Percentiles rank a stretch among this genome's conserved stretches.
Evolutionary conservation across 2,329 filamentous ascomycete species (phyloP).

Genomic region (Parastagonospora avenae): DNA sequence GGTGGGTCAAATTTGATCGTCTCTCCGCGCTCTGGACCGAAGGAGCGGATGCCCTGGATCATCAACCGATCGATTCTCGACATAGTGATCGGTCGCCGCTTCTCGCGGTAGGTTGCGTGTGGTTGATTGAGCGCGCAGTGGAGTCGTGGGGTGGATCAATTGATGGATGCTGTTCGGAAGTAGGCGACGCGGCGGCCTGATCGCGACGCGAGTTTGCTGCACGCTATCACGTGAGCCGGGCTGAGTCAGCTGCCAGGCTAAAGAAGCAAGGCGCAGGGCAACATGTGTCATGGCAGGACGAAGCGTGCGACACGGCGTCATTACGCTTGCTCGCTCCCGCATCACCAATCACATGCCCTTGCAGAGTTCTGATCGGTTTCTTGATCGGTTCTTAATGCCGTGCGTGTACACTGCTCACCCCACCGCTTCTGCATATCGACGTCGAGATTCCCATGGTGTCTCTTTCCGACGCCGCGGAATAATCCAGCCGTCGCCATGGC

Average conservation of each 20-base stretch:
- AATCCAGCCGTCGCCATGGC: constrained; percentile 27
- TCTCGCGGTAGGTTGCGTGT: constrained; percentile 1
- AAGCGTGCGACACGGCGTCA: not conserved
- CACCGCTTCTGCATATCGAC: not conserved
- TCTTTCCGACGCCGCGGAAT: not conserved
- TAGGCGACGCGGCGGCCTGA: constrained; percentile 10
- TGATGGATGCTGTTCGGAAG: not conserved
- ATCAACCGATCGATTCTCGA: constrained; percentile 86
- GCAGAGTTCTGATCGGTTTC: not conserved
- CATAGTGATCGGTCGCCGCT: constrained; percentile 13
- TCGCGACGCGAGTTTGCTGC: not conserved
- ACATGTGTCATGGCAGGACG: not conserved
- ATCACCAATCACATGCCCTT: not conserved
- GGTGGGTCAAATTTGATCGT: constrained; percentile 88
- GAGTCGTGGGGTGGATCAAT: not conserved
- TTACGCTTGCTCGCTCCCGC: not conserved
- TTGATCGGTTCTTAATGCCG: not conserved
- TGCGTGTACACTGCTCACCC: not conserved
- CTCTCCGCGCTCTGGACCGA: constrained; percentile 75
- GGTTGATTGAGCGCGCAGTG: not conserved
- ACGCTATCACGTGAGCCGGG: constrained; percentile 13
- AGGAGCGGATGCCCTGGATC: constrained; percentile 84
- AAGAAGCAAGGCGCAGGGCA: not conserved
- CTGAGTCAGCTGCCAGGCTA: not conserved
- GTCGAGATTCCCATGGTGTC: constrained; percentile 13